Evolutionary conservation across 1,284 basidiomycete species (phyloP), one percentile per base, ranked within the genome.

Genomic region (Ustilago crameri): DNA sequence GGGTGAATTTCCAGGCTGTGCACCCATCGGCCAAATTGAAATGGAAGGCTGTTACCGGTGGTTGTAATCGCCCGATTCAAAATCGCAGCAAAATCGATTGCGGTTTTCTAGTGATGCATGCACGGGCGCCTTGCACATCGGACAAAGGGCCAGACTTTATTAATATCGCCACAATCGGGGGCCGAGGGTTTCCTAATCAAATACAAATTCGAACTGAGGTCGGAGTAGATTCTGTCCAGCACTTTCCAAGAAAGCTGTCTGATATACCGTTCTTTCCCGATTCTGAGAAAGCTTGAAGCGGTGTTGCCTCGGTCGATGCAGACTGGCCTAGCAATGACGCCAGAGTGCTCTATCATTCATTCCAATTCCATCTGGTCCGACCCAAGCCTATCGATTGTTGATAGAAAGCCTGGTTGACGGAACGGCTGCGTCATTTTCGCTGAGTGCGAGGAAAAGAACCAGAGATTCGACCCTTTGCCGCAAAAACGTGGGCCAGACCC

Each of bases 1-100:
- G 5, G 30, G 7, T 30, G 12, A 30, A 30, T 37, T 37, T 37
- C 9, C 35, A 9, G 35, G 35, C 35, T 37, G 35, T 37, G 35
- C 35, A 37, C 30, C 30, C 30, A 37, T 37, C 35, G 35, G 35
- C 15, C 35, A 37, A 37, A 17, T 5, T 37, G 35, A n/a, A 37
- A 37, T 37, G 9, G 12, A 37, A 37, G 5, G 5, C 35, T 5
- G 15, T 15, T 34, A 15, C 15, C 8, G 32, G 9, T 34, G 8
- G 32, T 37, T n/a, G 35, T 37, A 37, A 17, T 37, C 35, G n/a
- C 35, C 35, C 35, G 35, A 37, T 37, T n/a, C 35, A 15, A 37
- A 37, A 37, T 37, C n/a, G n/a, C 7, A 37, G 35, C 35, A 37
- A 37, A 17, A 37, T 37, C 35, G 35, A 37, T 37, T 9, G 9